Conservation (phyloP, 352 stramenopile genomes). For the Blastocystis sp. region DNA sequence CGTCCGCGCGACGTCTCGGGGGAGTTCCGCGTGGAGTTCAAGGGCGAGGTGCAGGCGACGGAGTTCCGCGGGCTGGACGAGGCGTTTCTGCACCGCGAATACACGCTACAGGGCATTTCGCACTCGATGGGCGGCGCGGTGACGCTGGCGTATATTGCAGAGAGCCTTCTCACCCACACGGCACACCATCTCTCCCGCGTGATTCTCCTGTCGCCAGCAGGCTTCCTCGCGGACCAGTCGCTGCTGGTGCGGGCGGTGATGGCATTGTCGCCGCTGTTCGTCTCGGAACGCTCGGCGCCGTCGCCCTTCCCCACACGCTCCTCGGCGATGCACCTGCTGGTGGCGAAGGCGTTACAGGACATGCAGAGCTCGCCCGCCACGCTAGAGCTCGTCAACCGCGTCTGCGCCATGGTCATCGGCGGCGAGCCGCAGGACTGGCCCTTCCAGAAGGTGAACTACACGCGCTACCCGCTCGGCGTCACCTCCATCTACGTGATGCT, state of each 20-base stretch:
- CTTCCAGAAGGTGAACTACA: slow-evolving; percentile 57
- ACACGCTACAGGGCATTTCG: slow-evolving; percentile 45
- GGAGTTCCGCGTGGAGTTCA: slow-evolving; percentile 27
- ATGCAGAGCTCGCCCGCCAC: slow-evolving; percentile 55
- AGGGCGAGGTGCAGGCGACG: slow-evolving; percentile 50
- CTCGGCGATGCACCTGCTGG: background rate
- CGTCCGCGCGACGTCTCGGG: background rate
- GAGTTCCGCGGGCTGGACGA: slow-evolving; percentile 50
- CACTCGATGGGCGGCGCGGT: slow-evolving; percentile 58
- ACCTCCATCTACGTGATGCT: slow-evolving; percentile 53
- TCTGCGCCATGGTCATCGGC: slow-evolving; percentile 50
- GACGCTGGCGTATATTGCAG: slow-evolving; percentile 57
- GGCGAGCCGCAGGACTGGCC: slow-evolving; percentile 18
- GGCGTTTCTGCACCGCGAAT: background rate
- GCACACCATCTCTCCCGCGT: slow-evolving; percentile 56
- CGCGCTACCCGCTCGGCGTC: slow-evolving; percentile 54
- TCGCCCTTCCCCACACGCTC: slow-evolving; percentile 24
- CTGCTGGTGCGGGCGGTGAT: slow-evolving; percentile 14
- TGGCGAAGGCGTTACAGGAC: slow-evolving; percentile 57
- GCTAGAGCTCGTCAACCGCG: slow-evolving; percentile 32
- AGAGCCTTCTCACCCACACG: background rate
- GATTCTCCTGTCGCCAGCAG: slow-evolving; percentile 57
- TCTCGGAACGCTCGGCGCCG: background rate
- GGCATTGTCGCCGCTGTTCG: background rate
- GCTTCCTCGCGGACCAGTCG: slow-evolving; percentile 49